phyloP scores from a whole-genome alignment of 2,329 filamentous ascomycete genomes.

The Elsinoe arachidis region DNA sequence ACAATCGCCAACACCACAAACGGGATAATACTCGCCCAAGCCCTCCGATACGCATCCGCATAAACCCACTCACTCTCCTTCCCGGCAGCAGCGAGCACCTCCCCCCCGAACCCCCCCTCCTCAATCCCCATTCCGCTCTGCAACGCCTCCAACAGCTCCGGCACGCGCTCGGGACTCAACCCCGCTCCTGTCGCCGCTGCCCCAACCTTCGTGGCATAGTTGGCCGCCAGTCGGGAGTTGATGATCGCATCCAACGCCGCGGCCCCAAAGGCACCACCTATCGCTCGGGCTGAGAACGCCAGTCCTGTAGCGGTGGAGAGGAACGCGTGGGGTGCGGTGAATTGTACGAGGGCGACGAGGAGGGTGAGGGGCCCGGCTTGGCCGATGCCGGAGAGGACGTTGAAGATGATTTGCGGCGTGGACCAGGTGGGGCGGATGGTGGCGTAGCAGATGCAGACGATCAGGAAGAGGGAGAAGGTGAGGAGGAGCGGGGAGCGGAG shows the following conservation, averaged over 20 bases:
- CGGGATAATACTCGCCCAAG: constrained; percentile 44
- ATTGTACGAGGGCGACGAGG: constrained; percentile 44
- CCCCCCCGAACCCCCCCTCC: constrained; percentile 29
- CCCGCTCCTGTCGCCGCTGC: constrained; percentile 37
- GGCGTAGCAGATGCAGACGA: constrained; percentile 41
- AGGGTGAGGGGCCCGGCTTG: constrained; percentile 44
- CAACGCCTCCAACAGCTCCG: constrained; percentile 34
- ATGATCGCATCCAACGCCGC: constrained; percentile 46
- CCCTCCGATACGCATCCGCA: constrained; percentile 41
- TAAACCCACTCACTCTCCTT: constrained; percentile 39
- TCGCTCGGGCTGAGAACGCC: constrained; percentile 45
- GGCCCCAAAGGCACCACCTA: constrained; percentile 46
- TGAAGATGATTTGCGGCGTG: constrained; percentile 40
- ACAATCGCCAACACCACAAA: constrained; percentile 44
- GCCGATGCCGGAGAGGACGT: constrained; percentile 41
- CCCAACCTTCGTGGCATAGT: constrained; percentile 35
- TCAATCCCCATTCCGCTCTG: constrained; percentile 26
- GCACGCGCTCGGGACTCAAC: constrained; percentile 32
- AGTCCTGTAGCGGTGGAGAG: constrained; percentile 47
- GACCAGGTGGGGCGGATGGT: constrained; percentile 38
- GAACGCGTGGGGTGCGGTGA: constrained; percentile 45
- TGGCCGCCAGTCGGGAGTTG: constrained; percentile 36
- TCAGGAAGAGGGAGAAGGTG: constrained; percentile 41
- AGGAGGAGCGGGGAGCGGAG: constrained; percentile 40
- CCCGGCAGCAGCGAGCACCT: constrained; percentile 32